phyloP scores from a whole-genome alignment of 1,139 yeast species.

The Saccharomyces hybrid region DNA sequence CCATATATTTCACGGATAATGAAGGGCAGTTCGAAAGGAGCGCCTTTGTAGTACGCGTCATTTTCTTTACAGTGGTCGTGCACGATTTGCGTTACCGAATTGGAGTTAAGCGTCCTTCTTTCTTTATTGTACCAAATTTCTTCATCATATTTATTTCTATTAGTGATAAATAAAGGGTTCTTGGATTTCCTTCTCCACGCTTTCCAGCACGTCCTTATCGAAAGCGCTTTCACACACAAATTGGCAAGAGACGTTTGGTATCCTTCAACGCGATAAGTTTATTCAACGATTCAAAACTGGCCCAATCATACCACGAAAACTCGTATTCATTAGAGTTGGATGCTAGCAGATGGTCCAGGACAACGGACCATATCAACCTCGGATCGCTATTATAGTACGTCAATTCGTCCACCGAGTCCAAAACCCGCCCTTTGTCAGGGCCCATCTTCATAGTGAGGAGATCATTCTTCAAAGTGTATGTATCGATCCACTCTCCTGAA shows the following conservation, averaged over 20 bases:
- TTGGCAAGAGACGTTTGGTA: neutral
- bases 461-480: conserved; percentile 14
- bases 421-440: conserved; percentile 9
- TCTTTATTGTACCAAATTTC: conserved; percentile 12
- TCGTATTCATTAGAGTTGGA: conserved; percentile 8
- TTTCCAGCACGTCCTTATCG: conserved; percentile 6
- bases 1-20: conserved; percentile 12
- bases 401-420: conserved; percentile 14
- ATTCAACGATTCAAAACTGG: conserved; percentile 21
- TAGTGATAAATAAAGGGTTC: conserved; percentile 10
- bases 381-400: conserved; percentile 25
- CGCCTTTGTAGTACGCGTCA: conserved; percentile 1
- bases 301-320: conserved; percentile 29
- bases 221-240: neutral
- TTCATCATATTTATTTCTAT: conserved; percentile 13
- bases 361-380: conserved; percentile 21
- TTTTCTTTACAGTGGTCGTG: neutral
- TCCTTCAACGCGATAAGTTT: conserved; percentile 11
- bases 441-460: conserved; percentile 17
- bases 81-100: neutral
- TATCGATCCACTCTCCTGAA: conserved; percentile 15
- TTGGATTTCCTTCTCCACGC: conserved; percentile 11
- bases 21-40: conserved; percentile 14
- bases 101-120: conserved; percentile 5
- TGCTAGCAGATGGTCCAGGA: conserved; percentile 9